These are phyloP conservation scores for Ustulina deusta DNA, from an alignment of 2,329 filamentous ascomycete species.

Conservation along the genomic window DNA sequence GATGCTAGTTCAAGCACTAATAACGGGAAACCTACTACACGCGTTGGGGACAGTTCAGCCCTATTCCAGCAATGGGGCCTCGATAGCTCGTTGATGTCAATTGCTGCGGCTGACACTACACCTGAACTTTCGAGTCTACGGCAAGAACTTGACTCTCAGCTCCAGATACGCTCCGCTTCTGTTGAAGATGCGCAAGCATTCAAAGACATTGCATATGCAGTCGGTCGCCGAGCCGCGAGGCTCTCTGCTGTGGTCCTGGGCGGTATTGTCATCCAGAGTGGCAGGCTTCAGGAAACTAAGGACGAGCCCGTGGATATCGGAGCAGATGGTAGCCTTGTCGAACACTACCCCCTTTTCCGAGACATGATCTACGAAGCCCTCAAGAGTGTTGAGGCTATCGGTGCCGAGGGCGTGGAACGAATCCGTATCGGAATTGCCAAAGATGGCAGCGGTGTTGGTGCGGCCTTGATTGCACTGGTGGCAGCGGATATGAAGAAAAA, in stretches of 20 bases:
- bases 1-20: constrained; percentile 80
- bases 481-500: constrained; percentile 75
- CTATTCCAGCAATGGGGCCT: constrained; percentile 88
- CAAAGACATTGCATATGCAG: constrained; percentile 82
- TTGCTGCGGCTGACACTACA: constrained; percentile 83
- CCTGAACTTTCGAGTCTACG: constrained; percentile 78
- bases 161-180: constrained; percentile 80
- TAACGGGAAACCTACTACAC: constrained; percentile 76
- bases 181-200: constrained; percentile 89
- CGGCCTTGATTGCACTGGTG: constrained; percentile 92
- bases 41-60: constrained; percentile 71
- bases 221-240: constrained; percentile 88
- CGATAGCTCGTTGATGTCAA: constrained; percentile 90
- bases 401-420: constrained; percentile 80
- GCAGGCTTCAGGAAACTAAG: constrained; percentile 71
- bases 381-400: constrained; percentile 80
- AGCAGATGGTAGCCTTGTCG: constrained; percentile 92
- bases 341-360: constrained; percentile 95
- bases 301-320: constrained; percentile 87
- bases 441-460: constrained; percentile 95
- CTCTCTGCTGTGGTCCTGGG: constrained; percentile 89
- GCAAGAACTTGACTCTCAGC: constrained; percentile 79
- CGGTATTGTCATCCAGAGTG: constrained; percentile 84
- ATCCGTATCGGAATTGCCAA: constrained; percentile 96
- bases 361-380: constrained; percentile 88